Evolutionary conservation across 768 basidiomycete species (phyloP).

Genomic region (Mycena olivaceomarginata): DNA sequence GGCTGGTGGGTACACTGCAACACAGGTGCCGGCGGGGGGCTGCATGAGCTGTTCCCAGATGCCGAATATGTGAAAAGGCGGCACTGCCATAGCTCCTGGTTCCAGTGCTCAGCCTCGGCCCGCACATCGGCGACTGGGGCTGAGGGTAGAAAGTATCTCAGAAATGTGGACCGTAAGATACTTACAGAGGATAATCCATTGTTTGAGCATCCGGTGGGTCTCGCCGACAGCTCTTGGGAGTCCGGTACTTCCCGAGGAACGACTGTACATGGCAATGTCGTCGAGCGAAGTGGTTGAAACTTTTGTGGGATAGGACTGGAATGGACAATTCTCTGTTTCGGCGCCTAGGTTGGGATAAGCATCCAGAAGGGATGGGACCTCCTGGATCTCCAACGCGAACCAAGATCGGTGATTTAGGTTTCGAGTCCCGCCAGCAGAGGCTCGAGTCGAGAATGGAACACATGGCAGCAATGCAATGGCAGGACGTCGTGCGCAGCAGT

Average conservation of each 20-base stretch:
- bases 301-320: constrained; percentile 50
- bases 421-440: no score
- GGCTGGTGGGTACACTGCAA: constrained; percentile 53
- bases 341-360: constrained; percentile 13
- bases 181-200: constrained; percentile 62
- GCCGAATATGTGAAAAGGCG: neutral
- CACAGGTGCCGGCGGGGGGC: constrained; percentile 44
- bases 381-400: no score
- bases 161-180: neutral
- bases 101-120: neutral
- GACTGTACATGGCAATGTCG: constrained; percentile 59
- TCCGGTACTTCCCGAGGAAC: constrained; percentile 72
- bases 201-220: constrained; percentile 51
- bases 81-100: neutral
- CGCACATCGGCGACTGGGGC: constrained; percentile 13
- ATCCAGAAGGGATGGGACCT: no score
- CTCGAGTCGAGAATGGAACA: no score
- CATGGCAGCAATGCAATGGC: constrained; percentile 41
- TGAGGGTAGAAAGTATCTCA: neutral
- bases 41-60: constrained; percentile 46
- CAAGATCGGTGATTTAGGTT: no score
- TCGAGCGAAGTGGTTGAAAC: constrained; percentile 36
- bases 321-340: constrained; percentile 53
- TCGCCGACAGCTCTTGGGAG: constrained; percentile 65
- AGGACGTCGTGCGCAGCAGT: constrained; percentile 54